Evolutionary conservation across 1,139 yeast genomes (phyloP), one percentile per base, ranked within the genome.

Genomic region (Hansenula anomala): DNA sequence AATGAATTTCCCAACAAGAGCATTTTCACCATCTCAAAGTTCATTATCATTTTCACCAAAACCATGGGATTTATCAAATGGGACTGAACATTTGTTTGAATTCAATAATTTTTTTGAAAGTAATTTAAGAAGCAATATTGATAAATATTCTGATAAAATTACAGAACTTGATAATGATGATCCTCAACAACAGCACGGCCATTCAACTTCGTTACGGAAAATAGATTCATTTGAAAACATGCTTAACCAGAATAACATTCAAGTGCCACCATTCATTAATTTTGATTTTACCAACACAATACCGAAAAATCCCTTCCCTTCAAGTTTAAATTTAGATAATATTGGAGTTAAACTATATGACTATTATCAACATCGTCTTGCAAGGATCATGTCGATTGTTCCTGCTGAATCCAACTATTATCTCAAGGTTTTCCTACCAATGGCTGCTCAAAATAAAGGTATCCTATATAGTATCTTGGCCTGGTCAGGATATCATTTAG

Each of bases 341-440:
- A 52, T 68, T n/a, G 80, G 76, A 1, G 46, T 59, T n/a, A 58
- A 66, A 44, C 61, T 84, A 17, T 84, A 79, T 55, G 78, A 78
- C 40, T 84, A 84, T 54, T 86, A 82, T 56, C 72, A 78, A 33
- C 77, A 78, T 43, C 72, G 71, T 25, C 64, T 84, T 37, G 75
- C 85, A 6, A 64, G 66, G 14, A 67, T 76, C 38, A 74, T 83
- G 13, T 78, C 85, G 14, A 75, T 84, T 37, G 80, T 87, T 1
- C 85, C 92, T 45, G 60, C 66, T 36, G 76, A 71, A 26, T 77
- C 81, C 26, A 86, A 85, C 54, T 77, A 80, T 49, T 86, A 80
- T 55, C 74, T 78, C 41, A 78, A 78, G 30, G 80, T 84, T n/a
- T 85, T 85, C 55, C 62, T 86, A 30, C 92, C 94, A 1, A 74